A percentile compares a stretch with the other conserved stretches of the same genome.
These are phyloP conservation scores for Suhomyces maxii DNA, from an alignment of 1,139 yeast species.

Conservation along the genomic window DNA sequence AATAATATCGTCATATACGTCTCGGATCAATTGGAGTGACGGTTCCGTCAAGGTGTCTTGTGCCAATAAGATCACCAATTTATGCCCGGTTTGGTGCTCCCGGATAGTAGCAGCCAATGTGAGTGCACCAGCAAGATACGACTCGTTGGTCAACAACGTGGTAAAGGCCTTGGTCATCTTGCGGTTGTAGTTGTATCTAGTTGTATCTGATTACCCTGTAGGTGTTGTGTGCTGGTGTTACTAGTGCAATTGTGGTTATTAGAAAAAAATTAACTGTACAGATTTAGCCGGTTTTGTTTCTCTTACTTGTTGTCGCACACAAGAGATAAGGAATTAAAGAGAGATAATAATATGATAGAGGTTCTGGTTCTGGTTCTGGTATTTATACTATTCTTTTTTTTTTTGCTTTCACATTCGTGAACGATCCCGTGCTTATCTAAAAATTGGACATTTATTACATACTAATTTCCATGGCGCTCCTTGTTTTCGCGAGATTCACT, in stretches of 20 bases:
- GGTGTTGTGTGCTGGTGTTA: not conserved
- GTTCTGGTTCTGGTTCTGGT: no score
- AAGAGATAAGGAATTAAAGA: not conserved
- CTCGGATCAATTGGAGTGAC: slow-evolving; percentile 19
- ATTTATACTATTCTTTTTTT: no score
- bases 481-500: no score
- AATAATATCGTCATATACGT: slow-evolving; percentile 27
- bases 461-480: no score
- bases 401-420: no score
- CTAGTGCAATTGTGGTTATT: not conserved
- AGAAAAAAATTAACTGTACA: not conserved
- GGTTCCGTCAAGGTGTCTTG: slow-evolving; percentile 17
- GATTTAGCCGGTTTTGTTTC: not conserved
- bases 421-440: no score
- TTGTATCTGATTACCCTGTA: not conserved
- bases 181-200: no score
- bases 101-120: slow-evolving; percentile 27
- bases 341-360: not conserved
- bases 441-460: no score
- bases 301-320: not conserved
- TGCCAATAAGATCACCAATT: slow-evolving; percentile 26
- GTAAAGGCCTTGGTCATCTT: slow-evolving; percentile 22
- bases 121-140: slow-evolving; percentile 34
- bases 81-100: slow-evolving; percentile 19
- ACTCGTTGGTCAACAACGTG: slow-evolving; percentile 31